These are phyloP conservation scores for Ogataea parapolymorpha DNA, from an alignment of 805 yeast species.

Conservation along the genomic window DNA sequence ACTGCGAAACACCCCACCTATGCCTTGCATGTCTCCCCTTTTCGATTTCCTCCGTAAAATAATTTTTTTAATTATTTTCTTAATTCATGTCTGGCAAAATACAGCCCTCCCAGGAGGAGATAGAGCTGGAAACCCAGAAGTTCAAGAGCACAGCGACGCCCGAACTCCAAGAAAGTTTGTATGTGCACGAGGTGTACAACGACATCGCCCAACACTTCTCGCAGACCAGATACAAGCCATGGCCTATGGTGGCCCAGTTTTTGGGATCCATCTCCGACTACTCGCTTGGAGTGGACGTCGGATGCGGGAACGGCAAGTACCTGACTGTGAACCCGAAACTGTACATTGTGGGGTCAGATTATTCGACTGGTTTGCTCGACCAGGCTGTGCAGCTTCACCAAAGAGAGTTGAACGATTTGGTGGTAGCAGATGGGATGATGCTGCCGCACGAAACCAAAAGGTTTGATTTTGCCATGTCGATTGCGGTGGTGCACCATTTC, in stretches of 20 bases:
- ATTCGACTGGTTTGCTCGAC: slow-evolving; percentile 63
- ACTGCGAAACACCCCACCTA: too few species aligned
- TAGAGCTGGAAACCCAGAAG: slow-evolving; percentile 26
- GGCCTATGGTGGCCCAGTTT: slow-evolving; percentile 90
- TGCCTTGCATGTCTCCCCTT: too few species aligned
- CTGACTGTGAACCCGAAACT: slow-evolving; percentile 65
- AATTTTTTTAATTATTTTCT: background rate
- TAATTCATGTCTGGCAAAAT: slow-evolving; percentile 29
- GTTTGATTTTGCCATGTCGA: slow-evolving; percentile 83
- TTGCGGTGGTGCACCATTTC: slow-evolving; percentile 95
- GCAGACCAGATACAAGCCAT: slow-evolving; percentile 90
- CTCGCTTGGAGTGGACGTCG: slow-evolving; percentile 83
- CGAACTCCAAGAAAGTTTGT: slow-evolving; percentile 60
- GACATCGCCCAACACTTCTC: slow-evolving; percentile 93
- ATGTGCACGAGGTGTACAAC: slow-evolving; percentile 91
- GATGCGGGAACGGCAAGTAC: slow-evolving; percentile 97
- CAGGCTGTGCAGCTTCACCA: slow-evolving; percentile 52
- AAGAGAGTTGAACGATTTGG: slow-evolving; percentile 41
- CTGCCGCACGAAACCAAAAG: slow-evolving; percentile 50
- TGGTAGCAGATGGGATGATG: slow-evolving; percentile 77
- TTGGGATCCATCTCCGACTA: slow-evolving; percentile 47
- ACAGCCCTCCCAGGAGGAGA: slow-evolving; percentile 31
- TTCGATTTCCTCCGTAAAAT: background rate
- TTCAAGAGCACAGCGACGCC: slow-evolving; percentile 40
- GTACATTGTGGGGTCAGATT: slow-evolving; percentile 69